Evolutionary conservation across 2,329 filamentous ascomycete species (phyloP), one percentile per base, ranked within the genome.

Genomic region (Tolypocladium ophioglossoides): DNA sequence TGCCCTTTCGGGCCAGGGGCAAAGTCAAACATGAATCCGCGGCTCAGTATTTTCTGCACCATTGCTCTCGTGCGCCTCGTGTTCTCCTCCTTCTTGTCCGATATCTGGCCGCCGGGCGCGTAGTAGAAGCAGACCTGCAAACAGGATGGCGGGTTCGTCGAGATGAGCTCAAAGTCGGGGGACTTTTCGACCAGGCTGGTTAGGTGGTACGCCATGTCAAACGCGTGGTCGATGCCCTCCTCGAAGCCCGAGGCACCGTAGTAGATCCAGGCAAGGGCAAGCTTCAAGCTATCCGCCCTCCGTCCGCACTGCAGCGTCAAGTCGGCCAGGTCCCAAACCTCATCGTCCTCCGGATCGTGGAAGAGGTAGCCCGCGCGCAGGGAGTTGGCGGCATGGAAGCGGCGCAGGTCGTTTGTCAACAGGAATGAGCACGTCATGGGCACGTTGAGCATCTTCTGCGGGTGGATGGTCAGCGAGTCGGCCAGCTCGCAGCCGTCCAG

Each of bases 71-170:
- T 82, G 49, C 72, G 67, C 47, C 65, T 62, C 20, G 78, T 79
- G 62, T 82, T 83, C 55, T 68, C 71, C 35, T 68, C 68, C 7
- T 65, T 58, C 12, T 72, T 67, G 0, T 68, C 67, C 0, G 68
- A 60, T 44, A 86, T 58, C 56, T 68, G 62, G 1, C 83, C 80
- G 1, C 58, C 58, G 0, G 82, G 81, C 0, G 85, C 82, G 63
- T 88, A 91, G 68, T 95, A 95, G 69, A 96, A 97, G 75, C 91
- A 96, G 24, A 97, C 87, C 72, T 97, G 94, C 66, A 96, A 73
- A 70, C 91, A 97, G 0, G 89, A 87, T 47, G 91, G 85, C 34
- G 90, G 88, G 62, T 87, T 85, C 54, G 82, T 77, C 14, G 83
- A 87, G 2, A 95, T 80, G 11, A 95, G 75, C 16, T 80, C 72